A percentile compares a stretch with the other conserved stretches of the same genome.
phyloP scores from a whole-genome alignment of 2,329 filamentous ascomycete species.

The Raffaelea ambrosiae region DNA sequence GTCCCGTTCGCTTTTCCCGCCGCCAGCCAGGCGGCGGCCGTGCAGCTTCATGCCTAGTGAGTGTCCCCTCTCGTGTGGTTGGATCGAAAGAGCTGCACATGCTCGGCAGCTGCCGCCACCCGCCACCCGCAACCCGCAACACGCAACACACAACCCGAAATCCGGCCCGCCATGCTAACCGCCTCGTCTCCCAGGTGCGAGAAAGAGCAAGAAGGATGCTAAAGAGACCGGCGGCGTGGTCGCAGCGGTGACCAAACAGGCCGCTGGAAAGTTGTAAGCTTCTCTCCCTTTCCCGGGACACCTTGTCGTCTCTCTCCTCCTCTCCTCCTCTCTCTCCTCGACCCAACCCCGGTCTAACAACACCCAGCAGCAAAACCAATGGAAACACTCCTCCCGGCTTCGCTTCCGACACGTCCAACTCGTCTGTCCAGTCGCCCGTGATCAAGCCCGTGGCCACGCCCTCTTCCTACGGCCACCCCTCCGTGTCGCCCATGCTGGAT shows the following conservation, averaged over 20 bases:
- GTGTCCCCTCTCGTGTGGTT: conserved; percentile 1
- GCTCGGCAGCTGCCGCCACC: no score
- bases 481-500: conserved; percentile 38
- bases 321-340: conserved; percentile 6
- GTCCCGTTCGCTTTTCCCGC: conserved; percentile 5
- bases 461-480: conserved; percentile 30
- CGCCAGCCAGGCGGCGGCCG: conserved; percentile 11
- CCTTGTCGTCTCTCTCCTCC: conserved; percentile 8
- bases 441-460: conserved; percentile 31
- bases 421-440: conserved; percentile 34
- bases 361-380: conserved; percentile 13
- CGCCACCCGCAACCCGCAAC: no score
- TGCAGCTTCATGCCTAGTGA: conserved; percentile 15
- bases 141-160: no score
- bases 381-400: conserved; percentile 24
- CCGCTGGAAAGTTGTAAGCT: conserved; percentile 43
- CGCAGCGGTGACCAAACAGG: conserved; percentile 44
- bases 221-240: conserved; percentile 44
- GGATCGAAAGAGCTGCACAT: neutral
- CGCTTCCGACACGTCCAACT: conserved; percentile 33
- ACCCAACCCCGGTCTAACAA: neutral
- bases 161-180: no score
- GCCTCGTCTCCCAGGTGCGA: conserved; percentile 16
- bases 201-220: conserved; percentile 47
- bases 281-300: conserved; percentile 16